Base-by-base conservation (phyloP, 1,139 yeast genomes). In the Pichia inconspicua region DNA sequence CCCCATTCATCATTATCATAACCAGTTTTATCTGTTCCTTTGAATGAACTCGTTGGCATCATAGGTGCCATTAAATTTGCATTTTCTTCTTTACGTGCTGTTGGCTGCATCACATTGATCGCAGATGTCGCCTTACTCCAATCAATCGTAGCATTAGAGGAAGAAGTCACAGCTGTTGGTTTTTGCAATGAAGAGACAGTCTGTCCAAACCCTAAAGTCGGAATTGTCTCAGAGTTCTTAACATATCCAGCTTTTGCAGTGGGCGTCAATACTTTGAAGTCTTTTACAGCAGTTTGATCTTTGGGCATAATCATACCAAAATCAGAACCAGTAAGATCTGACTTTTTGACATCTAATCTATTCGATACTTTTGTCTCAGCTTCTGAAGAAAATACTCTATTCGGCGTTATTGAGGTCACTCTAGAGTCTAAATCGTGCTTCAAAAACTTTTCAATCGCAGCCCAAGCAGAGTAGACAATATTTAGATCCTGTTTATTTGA, bases 371-470 rank as follows among this genome's bases (percentile, higher is more conserved):
- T 22, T 22, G 22, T 1, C 1, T 22, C 22, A 22, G 22, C 5
- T 10, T 17, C 15, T 22, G 30, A 7, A 38, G 28, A 9, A 15
- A 8, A 22, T 22, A 25, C 2, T 11, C 35, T 15, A 14, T 9
- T 17, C 7, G 25, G 37, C 15, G 22, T 34, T 2, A 17, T 34
- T 14, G 37, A 34, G 19, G 39, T 22, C n/a, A 19, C 15, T n/a
- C 28, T 25, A 25, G 35, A 37, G 17, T 32, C 41, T 6, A 51
- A 41, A 12, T 45, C 48, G 7, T 43, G 41, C 55, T 43, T 63
- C 62, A 57, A 30, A 45, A 48, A 54, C 2, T 5, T 17, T 41
- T 56, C 57, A 40, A 58, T 51, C 6, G 34, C 37, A n/a, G 19
- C 31, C 45, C 57, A 43, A 2, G 50, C 48, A 25, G 17, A 27